Evolutionary conservation across 169 alveolate species (phyloP), one percentile per base, ranked within the genome.

Genomic region (Cryptosporidium tyzzeri): DNA sequence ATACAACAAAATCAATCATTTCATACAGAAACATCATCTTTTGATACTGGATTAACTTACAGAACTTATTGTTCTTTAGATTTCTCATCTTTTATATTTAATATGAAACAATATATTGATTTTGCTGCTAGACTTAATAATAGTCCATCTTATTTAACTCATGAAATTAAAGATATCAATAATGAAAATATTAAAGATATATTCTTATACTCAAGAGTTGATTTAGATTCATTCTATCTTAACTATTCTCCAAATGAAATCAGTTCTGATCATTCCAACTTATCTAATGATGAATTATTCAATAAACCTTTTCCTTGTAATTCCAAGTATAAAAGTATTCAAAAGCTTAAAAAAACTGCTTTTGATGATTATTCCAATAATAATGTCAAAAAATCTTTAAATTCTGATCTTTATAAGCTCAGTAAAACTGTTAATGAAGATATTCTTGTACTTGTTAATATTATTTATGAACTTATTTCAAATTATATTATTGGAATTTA

Each of bases 301-400:
- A 45, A 80, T 44, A 51, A 41, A 31, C 62, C 62, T 18, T 80
- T 80, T 62, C 75, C 75, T 41, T 80, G 89, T 62, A 53, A 55
- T 29, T 53, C 70, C 39, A 73, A 59, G 35, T 59, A 33, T 33
- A 73, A 58, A 18, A 44, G 10, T 9, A n/a, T 10, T 50, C 45
- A 21, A 10, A 45, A 48, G 23, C 58, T 51, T 26, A 45, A 50
- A 33, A 70, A 31, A 45, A 45, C 84, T 1, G 39, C 45, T 14
- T 44, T 70, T 45, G 48, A 70, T 23, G 26, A 45, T 7, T 41
- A 48, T 50, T 39, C 62, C 21, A 50, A 3, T 9, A 29, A 23
- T 12, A 23, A 45, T 26, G 58, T 23, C 10, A 31, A 50, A 2
- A 51, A 26, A 29, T 2, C 26, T 8, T 9, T 9, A 0, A 3